phyloP scores from a whole-genome alignment of 1,284 basidiomycete genomes.

The Tylopilus sp. region DNA sequence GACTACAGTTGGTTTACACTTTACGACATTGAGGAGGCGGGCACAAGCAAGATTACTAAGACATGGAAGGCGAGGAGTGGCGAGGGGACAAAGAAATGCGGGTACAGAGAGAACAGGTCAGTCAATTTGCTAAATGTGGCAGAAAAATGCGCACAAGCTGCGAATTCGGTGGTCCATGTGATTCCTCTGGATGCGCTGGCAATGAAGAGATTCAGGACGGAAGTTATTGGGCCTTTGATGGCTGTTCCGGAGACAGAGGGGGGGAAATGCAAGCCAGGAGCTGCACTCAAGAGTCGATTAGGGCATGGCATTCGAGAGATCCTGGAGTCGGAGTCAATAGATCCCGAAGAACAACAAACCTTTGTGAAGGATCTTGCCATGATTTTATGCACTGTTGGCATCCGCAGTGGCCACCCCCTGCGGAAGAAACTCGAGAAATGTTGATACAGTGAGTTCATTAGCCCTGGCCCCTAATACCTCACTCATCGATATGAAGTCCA shows the following conservation, averaged over 20 bases:
- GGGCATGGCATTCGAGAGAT: slow-evolving; percentile 73
- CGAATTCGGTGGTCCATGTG: slow-evolving; percentile 72
- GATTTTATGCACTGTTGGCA: slow-evolving; percentile 63
- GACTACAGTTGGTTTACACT: slow-evolving; percentile 81
- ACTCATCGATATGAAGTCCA: too few relatives aligned
- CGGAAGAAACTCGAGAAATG: slow-evolving; percentile 75
- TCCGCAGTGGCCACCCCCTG: slow-evolving; percentile 71
- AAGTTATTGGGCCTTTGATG: slow-evolving; percentile 75
- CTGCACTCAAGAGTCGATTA: slow-evolving; percentile 69
- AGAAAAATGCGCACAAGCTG: slow-evolving; percentile 78
- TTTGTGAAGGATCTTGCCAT: slow-evolving; percentile 63
- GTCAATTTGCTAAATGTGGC: slow-evolving; percentile 61
- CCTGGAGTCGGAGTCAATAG: slow-evolving; percentile 62
- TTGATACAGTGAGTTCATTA: too few relatives aligned
- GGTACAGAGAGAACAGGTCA: slow-evolving; percentile 65
- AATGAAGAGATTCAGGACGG: slow-evolving; percentile 74
- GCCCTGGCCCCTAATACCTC: too few relatives aligned
- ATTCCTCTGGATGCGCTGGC: slow-evolving; percentile 72
- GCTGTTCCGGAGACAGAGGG: slow-evolving; percentile 71
- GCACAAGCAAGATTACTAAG: slow-evolving; percentile 65
- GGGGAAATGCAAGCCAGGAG: slow-evolving; percentile 55
- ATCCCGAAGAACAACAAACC: slow-evolving; percentile 57
- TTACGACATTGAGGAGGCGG: slow-evolving; percentile 65
- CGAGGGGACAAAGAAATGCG: slow-evolving; percentile 77
- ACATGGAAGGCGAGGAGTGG: slow-evolving; percentile 66